These are phyloP conservation scores for Ceratocystis alfenasii DNA, from an alignment of 2,329 filamentous ascomycete genomes.

Conservation along the genomic window DNA sequence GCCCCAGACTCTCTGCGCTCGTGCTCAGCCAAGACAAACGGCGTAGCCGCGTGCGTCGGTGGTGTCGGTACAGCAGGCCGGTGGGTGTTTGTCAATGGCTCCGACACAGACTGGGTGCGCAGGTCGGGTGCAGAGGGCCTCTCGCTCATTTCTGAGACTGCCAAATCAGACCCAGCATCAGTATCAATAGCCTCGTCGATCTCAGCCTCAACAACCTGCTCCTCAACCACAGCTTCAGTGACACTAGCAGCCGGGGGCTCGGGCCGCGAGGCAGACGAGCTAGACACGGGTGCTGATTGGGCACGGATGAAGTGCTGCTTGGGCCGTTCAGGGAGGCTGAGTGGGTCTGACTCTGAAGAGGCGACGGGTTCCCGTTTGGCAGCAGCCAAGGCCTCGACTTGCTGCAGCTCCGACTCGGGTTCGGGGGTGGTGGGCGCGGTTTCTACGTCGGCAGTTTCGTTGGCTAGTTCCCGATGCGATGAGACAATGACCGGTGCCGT, in stretches of 20 bases:
- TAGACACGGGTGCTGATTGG: neutral
- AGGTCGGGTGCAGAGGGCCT: neutral
- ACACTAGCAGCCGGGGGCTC: neutral
- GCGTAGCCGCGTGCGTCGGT: conserved; percentile 10
- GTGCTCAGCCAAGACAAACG: neutral
- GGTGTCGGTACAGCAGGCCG: conserved; percentile 14
- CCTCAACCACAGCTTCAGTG: neutral
- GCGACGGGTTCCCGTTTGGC: neutral
- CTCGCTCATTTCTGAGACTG: neutral
- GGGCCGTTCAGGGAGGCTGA: neutral
- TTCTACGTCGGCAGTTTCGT: conserved; percentile 16
- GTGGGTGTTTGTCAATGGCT: neutral
- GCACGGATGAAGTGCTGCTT: neutral
- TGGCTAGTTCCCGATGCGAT: conserved; percentile 3
- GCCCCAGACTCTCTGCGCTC: neutral
- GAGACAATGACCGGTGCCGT: neutral
- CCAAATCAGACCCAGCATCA: neutral
- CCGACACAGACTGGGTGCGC: neutral
- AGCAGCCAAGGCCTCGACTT: neutral
- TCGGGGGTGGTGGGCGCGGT: conserved; percentile 21
- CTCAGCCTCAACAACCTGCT: neutral
- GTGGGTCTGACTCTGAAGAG: neutral
- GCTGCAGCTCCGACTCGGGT: conserved; percentile 14
- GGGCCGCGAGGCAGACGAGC: neutral
- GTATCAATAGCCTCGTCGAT: neutral